Evolutionary conservation across 495 filamentous ascomycete species (phyloP), one percentile per base, ranked within the genome.

Genomic region (Podospora conica): DNA sequence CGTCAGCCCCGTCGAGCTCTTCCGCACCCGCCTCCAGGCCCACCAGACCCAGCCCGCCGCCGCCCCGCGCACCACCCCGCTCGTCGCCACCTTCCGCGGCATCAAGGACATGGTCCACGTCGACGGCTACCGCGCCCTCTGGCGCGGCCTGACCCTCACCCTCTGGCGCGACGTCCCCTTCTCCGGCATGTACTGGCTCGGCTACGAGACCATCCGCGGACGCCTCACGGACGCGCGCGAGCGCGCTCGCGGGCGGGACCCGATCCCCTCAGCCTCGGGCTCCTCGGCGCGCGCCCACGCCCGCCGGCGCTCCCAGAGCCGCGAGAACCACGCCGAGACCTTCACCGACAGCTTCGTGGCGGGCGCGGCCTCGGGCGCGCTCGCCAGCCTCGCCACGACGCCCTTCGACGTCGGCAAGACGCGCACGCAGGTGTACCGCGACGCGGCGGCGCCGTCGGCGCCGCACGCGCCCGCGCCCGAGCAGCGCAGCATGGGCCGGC

Each of bases 331-430:
- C 69, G 81, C 84, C 0, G 84, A 84, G 6, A 91, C 91, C 1
- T 93, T 98, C 57, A 78, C 89, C 48, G 93, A 97, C 75, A 92
- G 90, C 73, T 98, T 98, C 71, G 79, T 93, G 53, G 90, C 92
- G 3, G 95, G 95, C 20, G 91, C 91, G 1, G 69, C 80, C 3
- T 95, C 92, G 0, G 95, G 95, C 2, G 88, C 91, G 0, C 78
- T 96, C 15, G 93, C 95, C 3, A 91, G 94, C 6, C 80, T 96
- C n/a, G 81, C 95, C 18, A 98, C 95, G 0, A 97, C 91, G 54
- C 95, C 95, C 4, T 98, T 98, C 69, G 95, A 98, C 73, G 95
- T 98, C 0, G 95, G 95, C 21, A 98, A 98, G 80, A 98, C 96
- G 10, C 82, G 96, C 56, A 90, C 91, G 65, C 95, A 98, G 74